Percentiles rank a stretch among this genome's conserved stretches.
phyloP scores from a whole-genome alignment of 2,329 filamentous ascomycete genomes.

The Xylaria sp. region DNA sequence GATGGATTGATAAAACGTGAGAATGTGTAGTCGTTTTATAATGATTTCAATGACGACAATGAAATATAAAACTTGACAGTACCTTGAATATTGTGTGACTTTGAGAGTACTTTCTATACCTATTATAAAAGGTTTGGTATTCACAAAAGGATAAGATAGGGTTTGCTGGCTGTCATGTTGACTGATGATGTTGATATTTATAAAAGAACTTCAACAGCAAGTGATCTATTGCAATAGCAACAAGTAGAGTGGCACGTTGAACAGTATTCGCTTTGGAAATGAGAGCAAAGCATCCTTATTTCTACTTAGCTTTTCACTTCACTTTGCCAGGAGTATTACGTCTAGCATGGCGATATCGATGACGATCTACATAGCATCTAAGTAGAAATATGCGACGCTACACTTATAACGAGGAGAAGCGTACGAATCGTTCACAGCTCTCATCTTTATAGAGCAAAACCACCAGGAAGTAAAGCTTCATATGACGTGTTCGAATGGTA shows the following conservation, averaged over 20 bases:
- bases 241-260: neutral
- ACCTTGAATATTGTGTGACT: no score
- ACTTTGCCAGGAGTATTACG: neutral
- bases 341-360: no score
- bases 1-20: no score
- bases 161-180: no score
- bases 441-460: neutral
- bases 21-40: no score
- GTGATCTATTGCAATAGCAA: neutral
- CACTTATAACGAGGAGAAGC: neutral
- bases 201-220: neutral
- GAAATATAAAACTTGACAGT: no score
- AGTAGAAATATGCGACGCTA: neutral
- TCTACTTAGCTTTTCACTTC: neutral
- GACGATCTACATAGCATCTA: neutral
- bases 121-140: no score
- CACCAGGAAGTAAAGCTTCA: neutral
- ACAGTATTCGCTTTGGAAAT: neutral
- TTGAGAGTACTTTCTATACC: no score
- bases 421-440: neutral
- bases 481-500: neutral
- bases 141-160: no score
- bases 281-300: neutral
- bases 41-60: no score
- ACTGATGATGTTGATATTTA: no score